Base-by-base conservation (phyloP, 345 rosid genomes). In the Populus euphratica region DNA sequence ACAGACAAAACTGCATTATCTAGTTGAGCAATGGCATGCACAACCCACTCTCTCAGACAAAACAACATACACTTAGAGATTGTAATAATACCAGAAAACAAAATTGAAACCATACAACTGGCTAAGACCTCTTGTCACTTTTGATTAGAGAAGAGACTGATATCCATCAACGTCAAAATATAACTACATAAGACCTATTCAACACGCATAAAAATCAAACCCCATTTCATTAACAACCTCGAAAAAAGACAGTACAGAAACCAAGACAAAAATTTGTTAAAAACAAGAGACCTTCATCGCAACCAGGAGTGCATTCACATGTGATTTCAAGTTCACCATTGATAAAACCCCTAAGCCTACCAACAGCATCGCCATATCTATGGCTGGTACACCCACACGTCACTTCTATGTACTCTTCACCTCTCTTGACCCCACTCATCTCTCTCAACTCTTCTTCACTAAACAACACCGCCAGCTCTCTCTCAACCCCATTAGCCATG, bases 321-420 rank as follows among this genome's bases (percentile, higher is more conserved):
- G 90, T 83, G 90, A 94, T 94, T 77, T 89, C 96, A 76, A 96
- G 98, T 72, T 93, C 94, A 77, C 99, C 98, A 79, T 79, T 94
- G 70, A 85, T 81, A 86, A 91, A 91, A 96, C 94, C 98, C 98
- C 97, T 96, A 94, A 96, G 97, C 74, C 89, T 87, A 35, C 98
- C 99, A 78, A 96, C 99, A 69, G 98, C 99, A 81, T 96, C 99
- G 82, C 99, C 98, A 83, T 96, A 96, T 33, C 95, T 87, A 82
- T 90, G 98, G 77, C 97, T 96, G 33, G 99, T 96, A 91, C 99
- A 96, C 49, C 98, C 98, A 83, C 98, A 96, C 86, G 89, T 94
- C 62, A 96, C 98, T 85, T 96, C 98, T 62, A 96, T 85, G 81
- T 86, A 92, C 76, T 92, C 93, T 54, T 79, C 91, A n/a, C 83